Percentiles rank a stretch among this genome's conserved stretches.
Evolutionary conservation across 1,139 yeast species (phyloP).

Genomic region (Kluyveromyces sp.): DNA sequence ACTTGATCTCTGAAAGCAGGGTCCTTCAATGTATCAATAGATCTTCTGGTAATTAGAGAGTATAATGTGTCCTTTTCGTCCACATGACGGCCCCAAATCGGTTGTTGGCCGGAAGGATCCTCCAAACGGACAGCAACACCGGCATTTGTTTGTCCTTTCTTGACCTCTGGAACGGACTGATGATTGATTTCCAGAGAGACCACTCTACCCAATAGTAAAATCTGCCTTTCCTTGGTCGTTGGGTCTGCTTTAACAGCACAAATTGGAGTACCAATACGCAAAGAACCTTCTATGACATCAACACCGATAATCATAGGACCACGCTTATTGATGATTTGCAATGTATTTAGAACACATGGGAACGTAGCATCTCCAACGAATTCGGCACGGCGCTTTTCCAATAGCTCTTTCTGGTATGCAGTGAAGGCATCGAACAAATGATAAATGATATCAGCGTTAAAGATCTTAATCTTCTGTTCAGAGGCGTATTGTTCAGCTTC

Average conservation of each 20-base stretch:
- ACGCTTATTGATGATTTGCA: constrained; percentile 96
- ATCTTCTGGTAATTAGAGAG: constrained; percentile 78
- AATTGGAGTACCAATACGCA: constrained; percentile 90
- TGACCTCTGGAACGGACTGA: constrained; percentile 67
- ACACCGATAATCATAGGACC: constrained; percentile 99
- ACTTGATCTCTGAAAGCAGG: constrained; percentile 95
- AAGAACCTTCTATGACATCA: constrained; percentile 86
- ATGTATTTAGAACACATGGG: constrained; percentile 91
- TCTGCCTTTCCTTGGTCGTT: constrained; percentile 63
- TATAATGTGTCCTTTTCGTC: constrained; percentile 86
- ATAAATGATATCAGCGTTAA: constrained; percentile 93
- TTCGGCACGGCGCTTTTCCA: constrained; percentile 87
- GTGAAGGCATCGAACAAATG: constrained; percentile 94
- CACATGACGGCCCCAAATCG: constrained; percentile 98
- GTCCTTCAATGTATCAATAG: constrained; percentile 95
- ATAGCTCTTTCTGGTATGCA: constrained; percentile 78
- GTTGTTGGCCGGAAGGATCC: constrained; percentile 85
- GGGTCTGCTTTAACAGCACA: constrained; percentile 92
- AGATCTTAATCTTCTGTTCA: constrained; percentile 84
- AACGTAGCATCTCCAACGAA: constrained; percentile 83
- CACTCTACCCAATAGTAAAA: constrained; percentile 77
- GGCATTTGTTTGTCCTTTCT: constrained; percentile 92
- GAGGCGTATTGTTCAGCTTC: constrained; percentile 98
- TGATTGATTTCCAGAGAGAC: constrained; percentile 91
- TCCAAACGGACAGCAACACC: constrained; percentile 99